Evolutionary conservation across 1,284 basidiomycete genomes (phyloP).

Genomic region (Puccinia polysora): DNA sequence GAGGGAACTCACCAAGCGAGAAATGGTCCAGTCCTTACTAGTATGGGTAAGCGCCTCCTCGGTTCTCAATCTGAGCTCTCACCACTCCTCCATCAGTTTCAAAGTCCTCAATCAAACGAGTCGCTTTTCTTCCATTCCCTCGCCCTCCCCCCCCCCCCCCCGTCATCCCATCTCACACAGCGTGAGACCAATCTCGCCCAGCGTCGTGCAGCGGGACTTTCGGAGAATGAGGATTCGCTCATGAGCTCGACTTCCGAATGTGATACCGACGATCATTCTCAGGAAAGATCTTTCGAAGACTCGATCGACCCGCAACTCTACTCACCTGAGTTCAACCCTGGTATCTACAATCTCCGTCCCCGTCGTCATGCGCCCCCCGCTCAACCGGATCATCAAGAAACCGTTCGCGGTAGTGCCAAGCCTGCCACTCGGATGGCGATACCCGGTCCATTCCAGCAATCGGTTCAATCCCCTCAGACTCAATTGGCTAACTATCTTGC

Average conservation of each 20-base stretch:
- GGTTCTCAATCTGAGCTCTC: neutral
- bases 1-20: conserved; percentile 76
- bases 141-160: no score
- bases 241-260: conserved; percentile 18
- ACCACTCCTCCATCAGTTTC: neutral
- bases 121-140: no score
- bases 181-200: conserved; percentile 15
- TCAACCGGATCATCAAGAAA: conserved; percentile 9
- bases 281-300: conserved; percentile 32
- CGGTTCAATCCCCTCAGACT: conserved; percentile 14
- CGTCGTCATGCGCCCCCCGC: neutral
- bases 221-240: conserved; percentile 35
- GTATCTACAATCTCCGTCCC: conserved; percentile 19
- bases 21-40: conserved; percentile 77
- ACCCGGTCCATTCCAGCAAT: neutral
- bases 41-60: conserved; percentile 61
- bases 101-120: no score
- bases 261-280: conserved; percentile 9
- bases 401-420: neutral
- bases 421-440: conserved; percentile 12
- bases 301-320: conserved; percentile 38
- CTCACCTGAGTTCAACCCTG: conserved; percentile 26
- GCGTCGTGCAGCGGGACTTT: neutral
- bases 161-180: neutral
- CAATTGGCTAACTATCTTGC: conserved; percentile 32